These are phyloP conservation scores for Strobilomyces dryophilus DNA, from an alignment of 768 basidiomycete genomes.

Conservation along the genomic window DNA sequence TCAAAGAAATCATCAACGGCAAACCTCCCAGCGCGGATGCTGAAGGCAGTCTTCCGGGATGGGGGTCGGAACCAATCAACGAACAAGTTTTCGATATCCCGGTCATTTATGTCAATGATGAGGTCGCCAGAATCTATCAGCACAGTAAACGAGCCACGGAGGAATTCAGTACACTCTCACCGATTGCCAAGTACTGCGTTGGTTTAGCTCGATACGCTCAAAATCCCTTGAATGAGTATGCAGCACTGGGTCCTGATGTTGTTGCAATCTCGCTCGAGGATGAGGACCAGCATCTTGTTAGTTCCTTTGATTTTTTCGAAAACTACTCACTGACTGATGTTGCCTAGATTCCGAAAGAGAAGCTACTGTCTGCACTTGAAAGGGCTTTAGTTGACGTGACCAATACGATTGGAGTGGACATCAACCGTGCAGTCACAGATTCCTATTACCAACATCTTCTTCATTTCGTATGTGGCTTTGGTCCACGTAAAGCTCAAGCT, in stretches of 20 bases:
- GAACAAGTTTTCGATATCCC: conserved; percentile 56
- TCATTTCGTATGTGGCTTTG: conserved; percentile 89
- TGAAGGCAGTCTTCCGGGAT: conserved; percentile 17
- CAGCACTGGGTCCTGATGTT: conserved; percentile 83
- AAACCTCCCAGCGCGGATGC: conserved; percentile 23
- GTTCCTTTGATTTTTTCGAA: conserved; percentile 15
- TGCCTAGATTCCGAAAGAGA: conserved; percentile 76
- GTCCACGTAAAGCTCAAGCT: conserved; percentile 88
- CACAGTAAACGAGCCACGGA: conserved; percentile 80
- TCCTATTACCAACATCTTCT: conserved; percentile 84
- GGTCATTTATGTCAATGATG: conserved; percentile 83
- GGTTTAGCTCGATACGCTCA: conserved; percentile 91
- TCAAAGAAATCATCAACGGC: conserved; percentile 53
- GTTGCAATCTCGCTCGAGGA: conserved; percentile 80
- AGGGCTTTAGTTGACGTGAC: conserved; percentile 85
- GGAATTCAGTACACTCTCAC: conserved; percentile 76
- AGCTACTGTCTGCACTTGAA: conserved; percentile 76
- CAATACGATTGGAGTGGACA: conserved; percentile 92
- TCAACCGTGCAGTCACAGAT: conserved; percentile 89
- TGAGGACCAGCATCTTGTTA: conserved; percentile 80
- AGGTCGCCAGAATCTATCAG: conserved; percentile 92
- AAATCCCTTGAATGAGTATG: conserved; percentile 92
- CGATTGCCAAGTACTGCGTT: conserved; percentile 86
- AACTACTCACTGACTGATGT: conserved; percentile 3
- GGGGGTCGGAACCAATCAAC: conserved; percentile 30